A percentile compares a stretch with the other conserved stretches of the same genome.
phyloP scores from a whole-genome alignment of 768 basidiomycete species.

The Asterophora parasitica region DNA sequence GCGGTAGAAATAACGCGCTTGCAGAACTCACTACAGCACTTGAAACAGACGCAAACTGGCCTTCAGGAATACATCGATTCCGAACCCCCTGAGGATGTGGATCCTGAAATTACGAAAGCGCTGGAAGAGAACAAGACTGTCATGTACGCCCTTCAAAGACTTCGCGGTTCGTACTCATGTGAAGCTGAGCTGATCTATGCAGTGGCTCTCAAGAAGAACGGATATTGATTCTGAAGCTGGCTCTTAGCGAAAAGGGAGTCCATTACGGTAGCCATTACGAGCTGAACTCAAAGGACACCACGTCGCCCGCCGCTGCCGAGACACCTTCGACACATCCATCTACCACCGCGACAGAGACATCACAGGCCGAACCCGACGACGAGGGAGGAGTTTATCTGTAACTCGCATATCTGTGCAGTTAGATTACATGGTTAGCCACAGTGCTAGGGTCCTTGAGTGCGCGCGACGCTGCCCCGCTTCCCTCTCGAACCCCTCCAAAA shows the following conservation, averaged over 20 bases:
- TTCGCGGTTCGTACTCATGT: neutral
- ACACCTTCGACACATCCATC: neutral
- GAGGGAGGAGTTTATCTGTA: slow-evolving; percentile 22
- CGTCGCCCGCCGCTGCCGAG: neutral
- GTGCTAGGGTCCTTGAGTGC: no score
- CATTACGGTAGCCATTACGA: slow-evolving; percentile 45
- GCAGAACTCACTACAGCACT: slow-evolving; percentile 61
- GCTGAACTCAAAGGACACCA: slow-evolving; percentile 7
- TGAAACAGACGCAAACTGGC: slow-evolving; percentile 57
- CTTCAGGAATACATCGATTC: slow-evolving; percentile 43
- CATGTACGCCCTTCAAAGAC: slow-evolving; percentile 44
- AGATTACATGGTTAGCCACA: slow-evolving; percentile 3
- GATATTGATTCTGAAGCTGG: slow-evolving; percentile 62
- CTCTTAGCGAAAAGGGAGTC: slow-evolving; percentile 59
- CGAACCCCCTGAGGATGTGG: slow-evolving; percentile 32
- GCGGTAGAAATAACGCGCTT: slow-evolving; percentile 71
- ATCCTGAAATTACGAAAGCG: slow-evolving; percentile 56
- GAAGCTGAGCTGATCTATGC: slow-evolving; percentile 5
- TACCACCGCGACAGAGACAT: neutral
- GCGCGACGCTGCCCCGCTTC: no score
- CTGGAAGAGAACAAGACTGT: slow-evolving; percentile 68
- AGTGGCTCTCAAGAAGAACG: slow-evolving; percentile 81
- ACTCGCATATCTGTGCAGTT: neutral
- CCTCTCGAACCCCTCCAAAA: no score
- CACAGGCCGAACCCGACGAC: slow-evolving; percentile 4